Conservation (phyloP, 192 early-diverging fungal genomes). For the Mortierella alpina region DNA sequence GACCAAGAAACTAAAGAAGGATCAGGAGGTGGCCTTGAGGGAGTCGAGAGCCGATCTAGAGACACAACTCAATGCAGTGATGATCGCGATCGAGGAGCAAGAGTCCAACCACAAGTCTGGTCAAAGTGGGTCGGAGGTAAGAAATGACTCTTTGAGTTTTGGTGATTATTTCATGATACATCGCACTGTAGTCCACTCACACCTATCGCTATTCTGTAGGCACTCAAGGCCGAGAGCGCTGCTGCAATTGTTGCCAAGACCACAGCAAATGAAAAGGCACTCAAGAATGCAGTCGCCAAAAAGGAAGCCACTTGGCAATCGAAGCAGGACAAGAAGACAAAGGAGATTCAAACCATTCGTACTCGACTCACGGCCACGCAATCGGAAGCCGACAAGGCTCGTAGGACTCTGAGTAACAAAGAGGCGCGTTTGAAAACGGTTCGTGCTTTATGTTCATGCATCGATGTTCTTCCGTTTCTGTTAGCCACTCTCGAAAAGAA, state of each 20-base stretch:
- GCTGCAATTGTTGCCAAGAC: slow-evolving; percentile 1
- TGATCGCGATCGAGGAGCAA: slow-evolving; percentile 1
- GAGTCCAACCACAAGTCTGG: neutral
- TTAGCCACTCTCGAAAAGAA: neutral
- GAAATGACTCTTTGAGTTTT: neutral
- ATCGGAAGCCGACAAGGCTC: slow-evolving; percentile 13
- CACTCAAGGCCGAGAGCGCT: slow-evolving; percentile 16
- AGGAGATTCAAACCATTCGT: slow-evolving; percentile 3
- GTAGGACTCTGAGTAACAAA: neutral
- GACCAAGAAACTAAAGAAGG: neutral
- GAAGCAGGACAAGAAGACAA: neutral
- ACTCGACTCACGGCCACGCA: neutral
- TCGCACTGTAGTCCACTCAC: neutral
- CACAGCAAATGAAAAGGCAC: slow-evolving; percentile 4
- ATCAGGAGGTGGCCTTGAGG: slow-evolving; percentile 9
- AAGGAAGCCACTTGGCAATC: slow-evolving; percentile 1
- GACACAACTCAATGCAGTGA: slow-evolving; percentile 13
- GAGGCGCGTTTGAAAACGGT: slow-evolving; percentile 18
- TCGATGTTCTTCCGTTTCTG: neutral
- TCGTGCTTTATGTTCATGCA: neutral
- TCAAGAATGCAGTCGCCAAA: slow-evolving; percentile 9
- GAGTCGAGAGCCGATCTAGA: slow-evolving; percentile 22
- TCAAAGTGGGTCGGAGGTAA: slow-evolving; percentile 16
- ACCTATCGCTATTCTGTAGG: neutral
- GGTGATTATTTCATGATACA: neutral